These are phyloP conservation scores for Isabelozyma heimii DNA, from an alignment of 805 yeast genomes.

Conservation along the genomic window DNA sequence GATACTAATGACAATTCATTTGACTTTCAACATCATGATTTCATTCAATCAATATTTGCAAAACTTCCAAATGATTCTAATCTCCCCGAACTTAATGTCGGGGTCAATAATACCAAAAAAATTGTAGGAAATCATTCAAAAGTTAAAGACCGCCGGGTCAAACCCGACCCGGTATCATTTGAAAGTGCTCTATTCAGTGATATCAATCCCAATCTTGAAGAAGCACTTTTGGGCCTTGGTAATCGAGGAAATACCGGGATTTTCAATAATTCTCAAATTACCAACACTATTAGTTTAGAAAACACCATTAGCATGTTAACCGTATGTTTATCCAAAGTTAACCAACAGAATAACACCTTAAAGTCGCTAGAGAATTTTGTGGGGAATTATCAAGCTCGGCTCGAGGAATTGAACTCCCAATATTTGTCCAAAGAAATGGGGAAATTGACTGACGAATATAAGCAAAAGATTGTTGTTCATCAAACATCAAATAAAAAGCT, in stretches of 20 bases:
- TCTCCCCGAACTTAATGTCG: not conserved
- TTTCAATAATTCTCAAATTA: constrained; percentile 57
- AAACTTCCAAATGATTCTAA: constrained; percentile 3
- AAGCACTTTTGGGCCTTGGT: constrained; percentile 45
- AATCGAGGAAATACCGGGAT: constrained; percentile 53
- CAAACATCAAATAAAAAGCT: not conserved
- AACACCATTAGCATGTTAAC: constrained; percentile 54
- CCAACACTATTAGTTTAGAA: constrained; percentile 54
- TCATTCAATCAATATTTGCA: constrained; percentile 29
- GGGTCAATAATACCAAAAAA: constrained; percentile 4
- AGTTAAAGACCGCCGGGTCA: not conserved
- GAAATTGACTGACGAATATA: not conserved
- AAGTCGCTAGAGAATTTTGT: constrained; percentile 55
- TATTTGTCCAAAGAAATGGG: constrained; percentile 20
- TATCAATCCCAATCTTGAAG: constrained; percentile 49
- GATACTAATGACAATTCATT: constrained; percentile 14
- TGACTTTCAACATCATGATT: constrained; percentile 34
- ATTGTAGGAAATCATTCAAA: constrained; percentile 2
- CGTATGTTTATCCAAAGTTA: constrained; percentile 54
- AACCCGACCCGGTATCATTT: constrained; percentile 27
- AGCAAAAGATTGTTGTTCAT: not conserved
- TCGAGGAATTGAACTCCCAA: constrained; percentile 22
- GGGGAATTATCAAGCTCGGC: constrained; percentile 39
- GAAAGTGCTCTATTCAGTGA: constrained; percentile 66
- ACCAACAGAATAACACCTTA: constrained; percentile 56